Evolutionary conservation across 352 stramenopile species (phyloP).

Genomic region (Phytophthora capsici): DNA sequence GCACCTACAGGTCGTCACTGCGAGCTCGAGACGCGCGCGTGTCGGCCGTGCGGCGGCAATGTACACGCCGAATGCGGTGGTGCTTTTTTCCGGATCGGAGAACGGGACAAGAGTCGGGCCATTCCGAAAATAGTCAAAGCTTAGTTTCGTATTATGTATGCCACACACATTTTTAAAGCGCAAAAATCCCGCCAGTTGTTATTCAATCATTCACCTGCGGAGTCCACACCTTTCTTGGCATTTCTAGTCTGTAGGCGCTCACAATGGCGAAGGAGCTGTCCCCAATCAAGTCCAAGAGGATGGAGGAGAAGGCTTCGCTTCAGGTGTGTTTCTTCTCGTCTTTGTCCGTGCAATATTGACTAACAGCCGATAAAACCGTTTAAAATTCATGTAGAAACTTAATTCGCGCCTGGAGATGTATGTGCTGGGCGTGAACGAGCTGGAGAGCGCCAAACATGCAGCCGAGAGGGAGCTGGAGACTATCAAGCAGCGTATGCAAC

Average conservation of each 20-base stretch:
- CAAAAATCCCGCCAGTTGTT: constrained; percentile 19
- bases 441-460: constrained; percentile 76
- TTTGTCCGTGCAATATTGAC: constrained; percentile 4
- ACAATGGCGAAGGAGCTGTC: constrained; percentile 68
- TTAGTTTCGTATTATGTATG: constrained; percentile 14
- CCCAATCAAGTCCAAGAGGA: constrained; percentile 85
- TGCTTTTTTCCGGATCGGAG: no score
- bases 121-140: constrained; percentile 7
- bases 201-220: no score
- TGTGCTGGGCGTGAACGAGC: constrained; percentile 84
- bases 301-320: constrained; percentile 85
- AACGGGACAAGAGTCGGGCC: no score
- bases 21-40: no score
- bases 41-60: no score
- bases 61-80: no score
- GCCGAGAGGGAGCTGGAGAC: constrained; percentile 82
- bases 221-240: no score
- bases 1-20: no score
- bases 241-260: background rate
- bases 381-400: constrained; percentile 53
- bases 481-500: constrained; percentile 82
- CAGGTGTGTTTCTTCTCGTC: constrained; percentile 49
- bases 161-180: constrained; percentile 1
- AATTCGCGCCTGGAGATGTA: constrained; percentile 87
- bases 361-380: constrained; percentile 1